Conservation (phyloP, 495 filamentous ascomycete species). For the Saxophila tyrrhenica region DNA sequence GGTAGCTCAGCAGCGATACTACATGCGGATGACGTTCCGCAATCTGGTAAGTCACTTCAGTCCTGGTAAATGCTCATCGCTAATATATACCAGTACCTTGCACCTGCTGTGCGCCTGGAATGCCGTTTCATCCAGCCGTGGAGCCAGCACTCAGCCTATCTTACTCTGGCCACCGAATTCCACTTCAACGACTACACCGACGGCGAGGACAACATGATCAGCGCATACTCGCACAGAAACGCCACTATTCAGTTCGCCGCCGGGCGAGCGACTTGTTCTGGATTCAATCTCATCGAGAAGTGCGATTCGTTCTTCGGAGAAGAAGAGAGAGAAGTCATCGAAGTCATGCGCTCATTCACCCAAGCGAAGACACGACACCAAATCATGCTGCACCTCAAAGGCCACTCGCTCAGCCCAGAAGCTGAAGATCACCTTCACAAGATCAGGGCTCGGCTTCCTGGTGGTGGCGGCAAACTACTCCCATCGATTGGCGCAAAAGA, state of each 20-base stretch:
- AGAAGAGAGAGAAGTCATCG: neutral
- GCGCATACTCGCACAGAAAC: neutral
- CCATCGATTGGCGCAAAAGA: constrained; percentile 1
- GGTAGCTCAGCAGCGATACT: neutral
- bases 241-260: neutral
- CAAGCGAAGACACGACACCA: neutral
- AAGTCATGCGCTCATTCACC: neutral
- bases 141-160: neutral
- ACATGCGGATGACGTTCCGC: neutral
- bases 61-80: neutral
- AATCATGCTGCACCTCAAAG: neutral
- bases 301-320: neutral
- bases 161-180: neutral
- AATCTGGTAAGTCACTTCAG: neutral
- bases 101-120: neutral
- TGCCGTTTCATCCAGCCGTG: neutral
- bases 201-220: neutral
- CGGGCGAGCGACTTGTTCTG: neutral
- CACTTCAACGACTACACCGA: neutral
- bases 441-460: neutral
- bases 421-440: neutral
- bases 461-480: neutral
- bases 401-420: neutral
- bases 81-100: neutral
- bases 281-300: neutral